Base-by-base conservation (phyloP, 2,329 filamentous ascomycete genomes). In the Scedosporium boydii region DNA sequence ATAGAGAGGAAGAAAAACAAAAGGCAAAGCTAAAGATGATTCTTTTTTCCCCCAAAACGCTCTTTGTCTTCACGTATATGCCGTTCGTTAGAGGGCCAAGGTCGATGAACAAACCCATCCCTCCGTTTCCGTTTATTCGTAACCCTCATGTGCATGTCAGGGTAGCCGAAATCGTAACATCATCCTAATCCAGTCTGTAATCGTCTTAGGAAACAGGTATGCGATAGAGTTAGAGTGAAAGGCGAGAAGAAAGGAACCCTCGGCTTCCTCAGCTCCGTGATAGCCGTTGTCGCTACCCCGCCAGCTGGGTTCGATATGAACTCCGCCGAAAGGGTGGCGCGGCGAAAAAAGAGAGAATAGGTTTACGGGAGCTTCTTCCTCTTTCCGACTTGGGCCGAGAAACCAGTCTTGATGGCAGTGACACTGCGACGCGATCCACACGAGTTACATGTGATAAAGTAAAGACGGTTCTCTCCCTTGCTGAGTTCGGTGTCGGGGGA, bases 361-460 rank as follows among this genome's bases (percentile, higher is more conserved):
- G 64, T 66, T 83, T 92, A 96, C 18, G 42, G 86, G 81, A 92
- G 89, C 86, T 96, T 96, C 84, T 87, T 95, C 85, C 95, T 89
- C 89, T 97, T 97, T 76, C 95, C 95, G 77, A 99, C 90, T 80
- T 98, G 95, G 77, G 95, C 95, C 72, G 93, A 96, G 92, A 99
- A 99, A 92, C 95, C 95, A 65, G 92, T 96, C 88, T 99, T 99
- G 89, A 99, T 99, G 69, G 95, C 93, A 65, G 91, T 91, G 75
- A 98, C 93, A 72, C 87, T 92, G 75, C 93, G 89, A 78, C 93
- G 83, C 60, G 87, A 90, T 66, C 88, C 87, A 71, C 89, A 91
- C 64, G 87, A 89, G 74, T 78, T 96, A 87, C 93, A 97, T 64
- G 93, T 97, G 74, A 99, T 92, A 82, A 98, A 99, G 82, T 96